Percentiles rank a stretch among this genome's conserved stretches.
These are phyloP conservation scores for Termitomyces titanicus DNA, from an alignment of 768 basidiomycete species.

Conservation along the genomic window DNA sequence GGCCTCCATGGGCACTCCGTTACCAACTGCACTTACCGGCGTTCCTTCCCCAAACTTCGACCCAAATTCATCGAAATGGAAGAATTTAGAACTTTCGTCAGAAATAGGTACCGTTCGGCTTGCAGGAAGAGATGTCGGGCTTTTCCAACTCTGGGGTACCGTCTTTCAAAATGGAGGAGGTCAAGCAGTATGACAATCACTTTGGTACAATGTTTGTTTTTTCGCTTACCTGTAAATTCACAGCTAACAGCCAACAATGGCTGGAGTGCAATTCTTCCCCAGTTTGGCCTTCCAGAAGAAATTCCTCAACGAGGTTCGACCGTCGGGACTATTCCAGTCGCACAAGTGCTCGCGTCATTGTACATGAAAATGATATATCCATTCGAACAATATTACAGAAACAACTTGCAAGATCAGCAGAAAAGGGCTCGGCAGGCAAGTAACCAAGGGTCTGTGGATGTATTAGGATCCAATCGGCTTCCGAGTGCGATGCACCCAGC, in stretches of 20 bases:
- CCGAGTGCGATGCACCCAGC: slow-evolving; percentile 11
- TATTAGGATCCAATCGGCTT: slow-evolving; percentile 6
- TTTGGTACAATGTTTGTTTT: slow-evolving; percentile 8
- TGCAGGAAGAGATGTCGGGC: slow-evolving; percentile 70
- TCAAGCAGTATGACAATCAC: slow-evolving; percentile 44
- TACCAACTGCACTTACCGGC: slow-evolving; percentile 75
- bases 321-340: slow-evolving; percentile 45
- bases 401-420: slow-evolving; percentile 57
- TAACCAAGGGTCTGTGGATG: slow-evolving; percentile 21
- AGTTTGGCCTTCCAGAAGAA: slow-evolving; percentile 61
- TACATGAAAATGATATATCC: slow-evolving; percentile 63
- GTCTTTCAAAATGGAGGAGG: slow-evolving; percentile 62
- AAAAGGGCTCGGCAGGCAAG: slow-evolving; percentile 44
- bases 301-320: slow-evolving; percentile 38
- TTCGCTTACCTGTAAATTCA: slow-evolving; percentile 11
- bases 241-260: slow-evolving; percentile 50
- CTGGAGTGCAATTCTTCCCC: slow-evolving; percentile 52
- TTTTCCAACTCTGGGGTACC: slow-evolving; percentile 70
- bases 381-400: slow-evolving; percentile 70
- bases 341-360: slow-evolving; percentile 49
- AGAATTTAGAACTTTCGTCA: slow-evolving; percentile 55
- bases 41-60: slow-evolving; percentile 58
- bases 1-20: slow-evolving; percentile 52
- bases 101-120: slow-evolving; percentile 65
- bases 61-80: slow-evolving; percentile 59